Evolutionary conservation across 768 basidiomycete species (phyloP), one percentile per base, ranked within the genome.

Genomic region (Pleurotus citrinopileatus): DNA sequence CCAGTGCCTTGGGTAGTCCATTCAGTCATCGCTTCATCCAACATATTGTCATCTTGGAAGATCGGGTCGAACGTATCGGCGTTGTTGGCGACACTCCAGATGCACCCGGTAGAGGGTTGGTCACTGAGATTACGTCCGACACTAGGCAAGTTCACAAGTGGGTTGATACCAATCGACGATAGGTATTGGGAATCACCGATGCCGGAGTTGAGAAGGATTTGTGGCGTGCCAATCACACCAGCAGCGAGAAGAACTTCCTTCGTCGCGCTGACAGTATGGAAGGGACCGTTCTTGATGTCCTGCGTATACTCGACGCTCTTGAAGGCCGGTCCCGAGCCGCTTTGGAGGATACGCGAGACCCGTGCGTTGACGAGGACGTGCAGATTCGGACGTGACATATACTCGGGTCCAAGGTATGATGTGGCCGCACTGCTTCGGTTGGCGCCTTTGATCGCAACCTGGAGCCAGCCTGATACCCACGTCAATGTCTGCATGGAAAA

Each of bases 321-420:
- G 27, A 79, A 74, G 22, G 67, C 70, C 20, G 73, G 64, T 48
- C 69, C 69, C 9, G 67, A 67, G 3, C 36, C 42, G 2, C 27
- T 42, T 27, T 83, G 77, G 22, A 80, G 56, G 28, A 86, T 57
- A 20, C 76, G 71, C 0, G 82, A 79, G 44, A 82, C 84, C 17
- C 78, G 82, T 26, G 76, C 69, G 57, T 78, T 74, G 2, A 80
- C 69, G 22, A 86, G 71, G 54, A 86, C 78, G 59, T 79, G 78
- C 32, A 86, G 70, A 62, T 86, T 87, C 50, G 74, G 51, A 27
- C 82, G 62, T 9, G 29, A 13, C 15, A 62, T 52, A 32, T 57
- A 65, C 12, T 65, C 54, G 3, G 64, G 53, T 2, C 51, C 58
- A 15, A 67, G 57, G 44, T 67, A 66, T 0, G 66, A 61, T 1